phyloP scores from a whole-genome alignment of 2,329 filamentous ascomycete genomes.

The Diaporthe batatas region DNA sequence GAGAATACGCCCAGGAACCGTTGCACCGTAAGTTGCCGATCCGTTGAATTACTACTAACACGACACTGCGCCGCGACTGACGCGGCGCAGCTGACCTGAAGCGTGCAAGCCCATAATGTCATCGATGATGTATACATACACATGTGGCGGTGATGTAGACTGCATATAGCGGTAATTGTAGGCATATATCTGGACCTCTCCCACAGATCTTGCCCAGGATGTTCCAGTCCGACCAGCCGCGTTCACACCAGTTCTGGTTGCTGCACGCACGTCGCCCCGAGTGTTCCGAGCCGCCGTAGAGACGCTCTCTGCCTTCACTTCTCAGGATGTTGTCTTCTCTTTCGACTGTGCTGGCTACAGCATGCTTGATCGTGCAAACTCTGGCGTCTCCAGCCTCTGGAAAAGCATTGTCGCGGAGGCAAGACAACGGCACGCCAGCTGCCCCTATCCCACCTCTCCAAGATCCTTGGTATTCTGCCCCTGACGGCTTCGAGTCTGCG shows the following conservation, averaged over 20 bases:
- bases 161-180: no score
- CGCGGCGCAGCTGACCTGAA: slow-evolving; percentile 11
- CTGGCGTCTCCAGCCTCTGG: background rate
- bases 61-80: slow-evolving; percentile 11
- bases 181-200: background rate
- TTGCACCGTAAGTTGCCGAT: slow-evolving; percentile 4
- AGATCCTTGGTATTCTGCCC: slow-evolving; percentile 53
- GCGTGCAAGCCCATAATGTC: background rate
- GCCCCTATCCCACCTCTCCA: slow-evolving; percentile 47
- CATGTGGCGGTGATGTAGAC: no score
- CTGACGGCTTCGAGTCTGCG: slow-evolving; percentile 47
- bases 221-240: background rate
- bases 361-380: slow-evolving; percentile 3
- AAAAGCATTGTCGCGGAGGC: background rate
- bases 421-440: background rate
- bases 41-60: background rate
- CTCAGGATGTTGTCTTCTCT: slow-evolving; percentile 26
- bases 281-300: background rate
- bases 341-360: slow-evolving; percentile 4
- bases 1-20: background rate
- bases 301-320: background rate
- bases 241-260: background rate
- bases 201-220: no score
- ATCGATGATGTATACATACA: background rate
- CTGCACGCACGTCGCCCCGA: background rate